Conservation (phyloP, 73 alveolate species). For the Tetrahymena malaccensis region DNA sequence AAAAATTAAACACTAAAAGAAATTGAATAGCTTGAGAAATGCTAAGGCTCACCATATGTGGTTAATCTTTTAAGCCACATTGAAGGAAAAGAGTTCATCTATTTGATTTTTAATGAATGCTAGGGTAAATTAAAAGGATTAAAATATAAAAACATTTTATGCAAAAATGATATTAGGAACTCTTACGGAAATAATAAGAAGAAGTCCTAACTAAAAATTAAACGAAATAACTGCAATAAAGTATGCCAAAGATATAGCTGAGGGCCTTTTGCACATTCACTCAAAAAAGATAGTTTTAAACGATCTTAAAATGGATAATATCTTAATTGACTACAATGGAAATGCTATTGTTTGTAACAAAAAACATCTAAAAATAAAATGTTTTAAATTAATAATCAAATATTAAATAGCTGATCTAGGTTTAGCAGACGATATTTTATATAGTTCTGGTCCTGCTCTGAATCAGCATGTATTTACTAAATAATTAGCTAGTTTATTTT, state of each 20-base stretch:
- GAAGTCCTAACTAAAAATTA: no score
- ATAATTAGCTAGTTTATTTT: no score
- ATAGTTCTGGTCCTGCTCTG: not conserved
- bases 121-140: not conserved
- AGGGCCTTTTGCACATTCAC: not conserved
- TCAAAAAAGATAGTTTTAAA: not conserved
- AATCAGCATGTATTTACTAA: not conserved
- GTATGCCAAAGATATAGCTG: not conserved
- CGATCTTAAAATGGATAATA: not conserved
- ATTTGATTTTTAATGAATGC: not conserved
- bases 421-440: not conserved
- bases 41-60: not conserved
- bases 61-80: not conserved
- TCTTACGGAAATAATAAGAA: not conserved
- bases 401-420: not conserved
- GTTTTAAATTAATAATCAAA: not conserved
- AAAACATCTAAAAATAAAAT: no score
- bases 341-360: not conserved
- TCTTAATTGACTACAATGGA: not conserved
- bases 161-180: not conserved
- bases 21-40: not conserved
- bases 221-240: not conserved
- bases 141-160: no score
- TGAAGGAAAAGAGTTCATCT: not conserved
- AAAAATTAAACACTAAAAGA: not conserved